Evolutionary conservation across 768 basidiomycete species (phyloP).

Genomic region (Suillus subluteus): DNA sequence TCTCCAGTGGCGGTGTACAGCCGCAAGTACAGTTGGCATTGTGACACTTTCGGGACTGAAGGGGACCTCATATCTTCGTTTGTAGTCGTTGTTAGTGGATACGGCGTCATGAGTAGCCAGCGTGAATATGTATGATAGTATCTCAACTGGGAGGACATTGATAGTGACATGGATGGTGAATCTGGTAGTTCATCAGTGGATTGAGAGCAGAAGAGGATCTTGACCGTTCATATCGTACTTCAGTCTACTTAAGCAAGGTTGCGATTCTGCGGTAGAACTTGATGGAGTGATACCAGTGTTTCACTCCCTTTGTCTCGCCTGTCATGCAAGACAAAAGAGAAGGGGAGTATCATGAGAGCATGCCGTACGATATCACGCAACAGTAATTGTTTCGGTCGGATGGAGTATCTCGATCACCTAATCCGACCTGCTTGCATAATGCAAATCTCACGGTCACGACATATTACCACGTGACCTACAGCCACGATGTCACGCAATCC

Average conservation of each 20-base stretch:
- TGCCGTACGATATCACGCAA: neutral
- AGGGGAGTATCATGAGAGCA: constrained; percentile 7
- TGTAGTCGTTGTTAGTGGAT: constrained; percentile 23
- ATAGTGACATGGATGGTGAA: constrained; percentile 31
- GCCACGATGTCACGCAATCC: too few species aligned
- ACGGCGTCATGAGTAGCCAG: constrained; percentile 44
- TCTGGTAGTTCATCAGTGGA: constrained; percentile 8
- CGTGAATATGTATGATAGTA: constrained; percentile 58
- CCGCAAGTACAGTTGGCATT: constrained; percentile 48
- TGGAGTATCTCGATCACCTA: too few species aligned
- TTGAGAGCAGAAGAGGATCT: constrained; percentile 2
- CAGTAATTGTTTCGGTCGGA: constrained; percentile 11
- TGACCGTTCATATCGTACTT: neutral
- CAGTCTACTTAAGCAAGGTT: constrained; percentile 5
- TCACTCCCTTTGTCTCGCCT: constrained; percentile 15
- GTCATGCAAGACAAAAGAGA: constrained; percentile 14
- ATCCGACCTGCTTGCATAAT: too few species aligned
- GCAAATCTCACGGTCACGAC: too few species aligned
- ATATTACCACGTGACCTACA: too few species aligned
- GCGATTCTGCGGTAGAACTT: neutral
- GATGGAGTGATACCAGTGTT: constrained; percentile 2
- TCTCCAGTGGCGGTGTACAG: constrained; percentile 58
- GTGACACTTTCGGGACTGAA: constrained; percentile 47
- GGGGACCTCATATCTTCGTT: constrained; percentile 17
- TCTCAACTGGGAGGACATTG: constrained; percentile 54